Evolutionary conservation across 2,329 filamentous ascomycete species (phyloP).

Genomic region (Aureobasidium mangrovei): DNA sequence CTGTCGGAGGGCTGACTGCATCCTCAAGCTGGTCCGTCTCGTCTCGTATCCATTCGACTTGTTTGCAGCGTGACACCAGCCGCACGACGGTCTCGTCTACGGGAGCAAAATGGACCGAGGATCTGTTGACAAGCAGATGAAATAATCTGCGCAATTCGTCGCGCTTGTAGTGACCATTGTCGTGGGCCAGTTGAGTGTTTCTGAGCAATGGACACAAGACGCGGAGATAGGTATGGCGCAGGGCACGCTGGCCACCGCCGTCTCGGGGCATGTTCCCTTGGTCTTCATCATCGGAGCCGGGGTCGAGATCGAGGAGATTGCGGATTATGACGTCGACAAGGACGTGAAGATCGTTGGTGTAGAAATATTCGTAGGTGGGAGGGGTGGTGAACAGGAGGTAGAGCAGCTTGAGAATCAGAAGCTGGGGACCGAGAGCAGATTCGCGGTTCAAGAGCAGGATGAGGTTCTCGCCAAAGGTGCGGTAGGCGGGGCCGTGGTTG

Average conservation of each 20-base stretch:
- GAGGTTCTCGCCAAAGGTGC: slow-evolving; percentile 95
- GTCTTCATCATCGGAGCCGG: slow-evolving; percentile 50
- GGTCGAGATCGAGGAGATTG: slow-evolving; percentile 89
- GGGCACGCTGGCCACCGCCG: slow-evolving; percentile 33
- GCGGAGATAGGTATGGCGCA: slow-evolving; percentile 89
- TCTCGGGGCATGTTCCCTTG: slow-evolving; percentile 17
- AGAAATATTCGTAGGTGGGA: slow-evolving; percentile 94
- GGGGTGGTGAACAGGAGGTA: slow-evolving; percentile 92
- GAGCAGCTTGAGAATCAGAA: slow-evolving; percentile 91
- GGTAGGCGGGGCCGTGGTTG: slow-evolving; percentile 68
- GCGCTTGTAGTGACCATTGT: slow-evolving; percentile 77
- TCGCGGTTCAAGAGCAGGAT: slow-evolving; percentile 92
- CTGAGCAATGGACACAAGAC: slow-evolving; percentile 84
- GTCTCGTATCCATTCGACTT: slow-evolving; percentile 30
- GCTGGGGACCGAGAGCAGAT: slow-evolving; percentile 81
- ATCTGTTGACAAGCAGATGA: slow-evolving; percentile 48
- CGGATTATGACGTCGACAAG: slow-evolving; percentile 92
- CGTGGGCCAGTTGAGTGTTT: slow-evolving; percentile 79
- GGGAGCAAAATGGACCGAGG: slow-evolving; percentile 61
- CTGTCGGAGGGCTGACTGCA: slow-evolving; percentile 19
- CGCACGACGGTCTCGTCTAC: slow-evolving; percentile 72
- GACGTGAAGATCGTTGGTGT: slow-evolving; percentile 92
- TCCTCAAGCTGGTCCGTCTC: slow-evolving; percentile 22
- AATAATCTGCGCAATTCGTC: slow-evolving; percentile 74
- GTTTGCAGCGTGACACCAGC: slow-evolving; percentile 61